These are phyloP conservation scores for Glebionis coronaria DNA, from an alignment of 129 eudicot genomes.

Conservation along the genomic window DNA sequence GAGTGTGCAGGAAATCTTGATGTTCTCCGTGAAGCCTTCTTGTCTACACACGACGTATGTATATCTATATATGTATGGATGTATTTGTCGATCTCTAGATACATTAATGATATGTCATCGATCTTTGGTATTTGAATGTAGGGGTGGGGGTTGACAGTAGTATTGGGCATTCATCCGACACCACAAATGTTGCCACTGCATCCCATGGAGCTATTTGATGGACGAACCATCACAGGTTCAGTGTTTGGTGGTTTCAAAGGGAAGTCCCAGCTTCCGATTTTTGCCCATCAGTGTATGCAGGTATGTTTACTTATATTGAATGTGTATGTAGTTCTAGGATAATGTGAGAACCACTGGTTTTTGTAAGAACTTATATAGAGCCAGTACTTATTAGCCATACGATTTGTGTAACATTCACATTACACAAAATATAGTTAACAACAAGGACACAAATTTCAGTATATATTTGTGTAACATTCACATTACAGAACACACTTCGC, in stretches of 20 bases:
- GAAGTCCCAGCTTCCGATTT: constrained; percentile 57
- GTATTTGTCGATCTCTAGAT: not conserved
- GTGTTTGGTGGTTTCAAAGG: constrained; percentile 71
- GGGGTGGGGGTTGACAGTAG: constrained; percentile 64
- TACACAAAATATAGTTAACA: too few relatives aligned
- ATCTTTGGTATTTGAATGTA: constrained; percentile 17
- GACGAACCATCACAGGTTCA: constrained; percentile 54
- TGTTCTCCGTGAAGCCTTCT: constrained; percentile 69
- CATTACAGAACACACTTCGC: too few relatives aligned
- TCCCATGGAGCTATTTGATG: constrained; percentile 83
- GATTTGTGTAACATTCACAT: too few relatives aligned
- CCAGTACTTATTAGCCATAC: not conserved
- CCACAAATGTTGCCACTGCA: constrained; percentile 69
- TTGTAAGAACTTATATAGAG: not conserved
- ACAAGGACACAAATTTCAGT: not conserved
- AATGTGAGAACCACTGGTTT: not conserved
- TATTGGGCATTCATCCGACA: constrained; percentile 58
- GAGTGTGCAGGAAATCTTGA: constrained; percentile 73
- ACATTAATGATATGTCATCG: not conserved
- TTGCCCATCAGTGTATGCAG: constrained; percentile 51
- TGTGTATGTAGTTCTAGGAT: not conserved
- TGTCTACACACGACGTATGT: constrained; percentile 66
- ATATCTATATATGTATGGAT: not conserved
- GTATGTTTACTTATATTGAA: constrained; percentile 20
- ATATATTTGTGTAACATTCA: too few relatives aligned